These are phyloP conservation scores for Backusella liffmaniae DNA, from an alignment of 192 early-diverging fungal species.

Conservation along the genomic window DNA sequence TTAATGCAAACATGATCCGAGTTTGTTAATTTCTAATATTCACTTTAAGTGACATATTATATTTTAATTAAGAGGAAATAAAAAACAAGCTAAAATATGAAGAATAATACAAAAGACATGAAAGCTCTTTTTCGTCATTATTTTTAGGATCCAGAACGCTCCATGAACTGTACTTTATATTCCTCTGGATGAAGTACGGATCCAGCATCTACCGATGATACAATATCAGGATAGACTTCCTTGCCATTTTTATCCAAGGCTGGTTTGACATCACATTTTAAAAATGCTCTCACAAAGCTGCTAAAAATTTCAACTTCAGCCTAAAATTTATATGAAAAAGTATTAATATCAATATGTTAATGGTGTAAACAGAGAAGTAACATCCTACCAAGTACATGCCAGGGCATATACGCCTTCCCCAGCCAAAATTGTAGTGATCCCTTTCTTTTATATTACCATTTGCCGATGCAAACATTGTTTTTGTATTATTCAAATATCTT, in stretches of 20 bases:
- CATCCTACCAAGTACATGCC: not conserved
- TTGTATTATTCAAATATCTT: not conserved
- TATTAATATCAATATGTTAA: not conserved
- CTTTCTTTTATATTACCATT: constrained; percentile 19
- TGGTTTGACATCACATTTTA: not conserved
- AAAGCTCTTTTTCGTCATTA: not conserved
- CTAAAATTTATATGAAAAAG: not conserved
- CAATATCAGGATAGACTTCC: not conserved
- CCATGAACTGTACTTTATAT: not conserved
- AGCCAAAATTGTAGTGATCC: constrained; percentile 20
- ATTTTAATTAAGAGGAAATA: not conserved
- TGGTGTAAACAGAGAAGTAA: not conserved
- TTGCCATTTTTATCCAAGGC: constrained; percentile 3
- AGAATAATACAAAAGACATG: not conserved
- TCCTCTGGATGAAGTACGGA: not conserved
- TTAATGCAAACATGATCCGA: no score
- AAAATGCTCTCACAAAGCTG: not conserved
- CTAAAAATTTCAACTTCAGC: not conserved
- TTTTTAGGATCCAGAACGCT: not conserved
- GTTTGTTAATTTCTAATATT: not conserved
- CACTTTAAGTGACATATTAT: not conserved
- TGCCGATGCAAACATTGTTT: constrained; percentile 8
- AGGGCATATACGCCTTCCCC: constrained; percentile 13
- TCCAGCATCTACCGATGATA: not conserved
- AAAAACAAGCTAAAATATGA: not conserved